Evolutionary conservation across 495 filamentous ascomycete genomes (phyloP).

Genomic region (Talaromyces thailandensis): DNA sequence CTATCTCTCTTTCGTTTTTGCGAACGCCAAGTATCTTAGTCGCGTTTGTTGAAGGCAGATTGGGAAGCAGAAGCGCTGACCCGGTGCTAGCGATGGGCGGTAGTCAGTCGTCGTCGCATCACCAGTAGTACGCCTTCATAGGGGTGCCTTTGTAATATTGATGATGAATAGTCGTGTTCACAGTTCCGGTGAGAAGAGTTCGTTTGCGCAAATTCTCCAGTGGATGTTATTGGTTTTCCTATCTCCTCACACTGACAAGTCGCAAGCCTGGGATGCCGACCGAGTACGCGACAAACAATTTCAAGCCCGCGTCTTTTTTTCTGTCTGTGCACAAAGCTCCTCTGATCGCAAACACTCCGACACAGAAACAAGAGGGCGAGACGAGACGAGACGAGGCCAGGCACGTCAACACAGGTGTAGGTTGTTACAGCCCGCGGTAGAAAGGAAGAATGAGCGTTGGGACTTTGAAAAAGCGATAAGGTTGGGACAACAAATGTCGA

Average conservation of each 20-base stretch:
- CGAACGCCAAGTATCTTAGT: neutral
- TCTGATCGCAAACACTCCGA: neutral
- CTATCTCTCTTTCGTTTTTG: neutral
- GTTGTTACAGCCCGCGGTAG: neutral
- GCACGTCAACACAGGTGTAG: neutral
- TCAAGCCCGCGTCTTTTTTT: neutral
- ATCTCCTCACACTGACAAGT: neutral
- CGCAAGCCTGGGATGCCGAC: neutral
- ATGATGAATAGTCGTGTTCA: neutral
- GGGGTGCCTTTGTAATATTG: neutral
- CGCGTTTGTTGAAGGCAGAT: slow-evolving; percentile 4
- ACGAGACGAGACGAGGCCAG: slow-evolving; percentile 4
- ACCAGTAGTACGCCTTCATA: neutral
- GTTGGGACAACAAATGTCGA: neutral
- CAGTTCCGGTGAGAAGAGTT: neutral
- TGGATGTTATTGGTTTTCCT: neutral
- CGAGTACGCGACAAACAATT: neutral
- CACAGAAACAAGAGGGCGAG: neutral
- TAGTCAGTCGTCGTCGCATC: neutral
- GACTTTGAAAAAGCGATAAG: neutral
- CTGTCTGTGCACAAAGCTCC: neutral
- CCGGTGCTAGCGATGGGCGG: slow-evolving; percentile 5
- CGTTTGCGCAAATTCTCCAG: neutral
- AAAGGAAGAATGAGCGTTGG: slow-evolving; percentile 1
- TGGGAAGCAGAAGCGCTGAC: slow-evolving; percentile 4